Conservation (phyloP, 2,329 filamentous ascomycete species). For the Alternaria brassicicola region DNA sequence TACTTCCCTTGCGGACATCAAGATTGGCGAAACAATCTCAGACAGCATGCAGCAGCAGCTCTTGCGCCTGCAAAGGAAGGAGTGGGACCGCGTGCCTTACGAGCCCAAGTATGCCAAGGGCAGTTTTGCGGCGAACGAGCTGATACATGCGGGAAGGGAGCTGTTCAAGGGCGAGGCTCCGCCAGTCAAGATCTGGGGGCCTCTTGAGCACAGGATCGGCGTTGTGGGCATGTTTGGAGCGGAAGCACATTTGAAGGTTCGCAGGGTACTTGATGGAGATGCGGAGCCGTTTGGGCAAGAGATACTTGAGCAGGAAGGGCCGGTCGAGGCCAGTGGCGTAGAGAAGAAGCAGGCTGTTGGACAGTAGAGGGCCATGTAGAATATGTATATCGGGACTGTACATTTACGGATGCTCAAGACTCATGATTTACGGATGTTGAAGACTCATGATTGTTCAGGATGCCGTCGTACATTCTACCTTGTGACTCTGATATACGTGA, state of each 20-base stretch:
- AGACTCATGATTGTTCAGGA: background rate
- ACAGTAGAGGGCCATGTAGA: conserved; percentile 6
- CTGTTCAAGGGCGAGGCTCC: conserved; percentile 42
- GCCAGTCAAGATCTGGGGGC: conserved; percentile 37
- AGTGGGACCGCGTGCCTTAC: conserved; percentile 46
- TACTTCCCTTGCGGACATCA: conserved; percentile 12
- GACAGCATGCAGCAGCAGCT: conserved; percentile 44
- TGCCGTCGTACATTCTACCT: background rate
- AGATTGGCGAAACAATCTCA: conserved; percentile 24
- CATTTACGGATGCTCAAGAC: background rate
- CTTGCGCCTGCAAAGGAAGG: conserved; percentile 41
- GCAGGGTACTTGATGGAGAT: conserved; percentile 32
- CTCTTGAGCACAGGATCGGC: conserved; percentile 38
- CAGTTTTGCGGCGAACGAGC: conserved; percentile 39
- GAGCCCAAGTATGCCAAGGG: conserved; percentile 44
- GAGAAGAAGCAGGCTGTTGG: conserved; percentile 9
- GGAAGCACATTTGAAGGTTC: conserved; percentile 32
- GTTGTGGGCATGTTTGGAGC: conserved; percentile 46
- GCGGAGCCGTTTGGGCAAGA: conserved; percentile 28
- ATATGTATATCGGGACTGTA: conserved; percentile 17
- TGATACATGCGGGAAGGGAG: conserved; percentile 41
- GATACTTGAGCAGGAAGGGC: conserved; percentile 2
- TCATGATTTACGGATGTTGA: background rate
- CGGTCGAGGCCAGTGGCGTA: background rate
- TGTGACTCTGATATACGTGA: background rate